Conservation (phyloP, 164 flowering plant species). For the Nymphaea thermarum region DNA sequence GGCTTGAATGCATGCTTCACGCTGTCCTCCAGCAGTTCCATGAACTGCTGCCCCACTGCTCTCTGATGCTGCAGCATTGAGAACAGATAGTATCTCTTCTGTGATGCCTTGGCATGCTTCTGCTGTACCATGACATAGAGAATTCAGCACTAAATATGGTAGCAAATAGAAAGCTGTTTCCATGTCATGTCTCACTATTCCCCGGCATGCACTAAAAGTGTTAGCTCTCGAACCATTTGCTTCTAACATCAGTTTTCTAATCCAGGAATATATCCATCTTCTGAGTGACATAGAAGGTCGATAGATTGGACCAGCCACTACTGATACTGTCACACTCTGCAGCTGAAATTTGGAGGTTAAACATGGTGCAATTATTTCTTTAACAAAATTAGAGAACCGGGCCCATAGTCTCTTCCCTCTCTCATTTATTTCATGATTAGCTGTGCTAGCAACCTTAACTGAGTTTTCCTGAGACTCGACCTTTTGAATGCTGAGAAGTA, state of each 20-base stretch:
- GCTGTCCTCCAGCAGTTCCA: conserved; percentile 59
- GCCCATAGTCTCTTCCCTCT: conserved; percentile 93
- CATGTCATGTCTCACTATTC: conserved; percentile 95
- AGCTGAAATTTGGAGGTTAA: conserved; percentile 90
- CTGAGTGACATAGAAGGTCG: conserved; percentile 84
- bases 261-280: conserved; percentile 91
- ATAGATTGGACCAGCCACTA: conserved; percentile 68
- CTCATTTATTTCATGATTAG: conserved; percentile 28
- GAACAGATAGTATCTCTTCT: conserved; percentile 89
- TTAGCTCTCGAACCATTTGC: conserved; percentile 87
- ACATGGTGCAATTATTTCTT: conserved; percentile 97
- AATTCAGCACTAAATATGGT: conserved; percentile 88
- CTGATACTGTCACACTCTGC: conserved; percentile 62
- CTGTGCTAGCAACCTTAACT: too few species aligned
- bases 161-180: conserved; percentile 82
- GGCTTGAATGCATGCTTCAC: conserved; percentile 96
- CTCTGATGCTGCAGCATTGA: conserved; percentile 79
- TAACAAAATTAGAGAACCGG: conserved; percentile 88
- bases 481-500: too few species aligned
- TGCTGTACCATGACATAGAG: conserved; percentile 78
- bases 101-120: conserved; percentile 83
- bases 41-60: conserved; percentile 40
- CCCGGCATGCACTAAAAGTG: conserved; percentile 91
- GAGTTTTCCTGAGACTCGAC: too few species aligned
- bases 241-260: conserved; percentile 63